Conservation (phyloP, 306 rosid species). For the Begonia fuchsioides region DNA sequence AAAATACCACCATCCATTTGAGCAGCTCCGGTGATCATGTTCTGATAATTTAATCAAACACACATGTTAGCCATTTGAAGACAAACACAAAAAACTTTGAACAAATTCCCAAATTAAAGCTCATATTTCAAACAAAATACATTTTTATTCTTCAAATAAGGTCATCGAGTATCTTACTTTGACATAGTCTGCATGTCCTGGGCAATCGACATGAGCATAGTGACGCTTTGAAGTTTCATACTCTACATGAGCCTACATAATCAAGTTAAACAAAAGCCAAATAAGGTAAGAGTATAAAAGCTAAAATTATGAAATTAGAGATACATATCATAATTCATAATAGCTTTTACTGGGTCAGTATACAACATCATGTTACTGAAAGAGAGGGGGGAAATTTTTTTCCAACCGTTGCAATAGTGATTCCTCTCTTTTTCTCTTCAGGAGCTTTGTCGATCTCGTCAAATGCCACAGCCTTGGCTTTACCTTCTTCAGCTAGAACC, state of each 20-base stretch:
- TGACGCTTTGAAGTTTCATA: conserved; percentile 75
- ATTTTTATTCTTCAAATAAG: no score
- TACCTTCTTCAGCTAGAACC: conserved; percentile 90
- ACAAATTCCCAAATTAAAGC: no score
- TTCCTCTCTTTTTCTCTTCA: conserved; percentile 92
- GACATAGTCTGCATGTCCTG: conserved; percentile 3
- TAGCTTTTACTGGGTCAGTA: no score
- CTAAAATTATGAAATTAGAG: conserved; percentile 1
- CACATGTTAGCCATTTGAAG: no score
- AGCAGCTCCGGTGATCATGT: conserved; percentile 2
- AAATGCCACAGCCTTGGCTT: conserved; percentile 80
- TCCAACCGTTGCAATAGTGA: conserved; percentile 82
- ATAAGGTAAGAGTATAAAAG: background rate
- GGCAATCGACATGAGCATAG: conserved; percentile 45
- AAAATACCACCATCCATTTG: conserved; percentile 18
- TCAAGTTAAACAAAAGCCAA: conserved; percentile 3
- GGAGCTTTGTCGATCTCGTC: conserved; percentile 98
- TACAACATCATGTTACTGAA: no score
- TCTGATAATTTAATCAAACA: background rate
- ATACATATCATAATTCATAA: no score
- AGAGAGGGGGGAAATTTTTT: background rate
- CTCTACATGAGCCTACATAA: conserved; percentile 78
- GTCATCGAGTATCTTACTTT: conserved; percentile 23
- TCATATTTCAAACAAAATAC: no score
- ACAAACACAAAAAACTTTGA: no score